Conservation (phyloP, 2,329 filamentous ascomycete species). For the Hymenotorrendiella dingleyae region DNA sequence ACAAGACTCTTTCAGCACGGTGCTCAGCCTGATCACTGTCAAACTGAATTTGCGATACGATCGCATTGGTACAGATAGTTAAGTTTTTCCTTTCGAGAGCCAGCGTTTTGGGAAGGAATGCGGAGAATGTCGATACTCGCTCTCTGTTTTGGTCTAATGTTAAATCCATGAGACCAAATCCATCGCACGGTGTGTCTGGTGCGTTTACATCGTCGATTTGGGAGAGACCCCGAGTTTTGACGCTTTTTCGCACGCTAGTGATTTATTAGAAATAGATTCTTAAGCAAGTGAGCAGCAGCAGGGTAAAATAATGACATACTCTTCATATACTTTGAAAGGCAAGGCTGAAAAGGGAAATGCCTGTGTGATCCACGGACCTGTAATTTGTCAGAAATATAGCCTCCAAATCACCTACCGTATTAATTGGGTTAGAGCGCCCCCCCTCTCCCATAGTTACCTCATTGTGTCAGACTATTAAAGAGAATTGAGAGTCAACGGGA, state of each 20-base stretch:
- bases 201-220: constrained; percentile 3
- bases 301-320: background rate
- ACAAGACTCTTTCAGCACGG: no score
- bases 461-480: no score
- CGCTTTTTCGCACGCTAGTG: background rate
- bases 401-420: no score
- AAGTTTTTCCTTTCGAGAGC: no score
- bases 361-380: constrained; percentile 2
- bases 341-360: background rate
- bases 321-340: constrained; percentile 1
- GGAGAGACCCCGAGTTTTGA: constrained; percentile 2
- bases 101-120: no score
- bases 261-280: background rate
- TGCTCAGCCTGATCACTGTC: no score
- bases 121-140: no score
- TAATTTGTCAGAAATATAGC: background rate
- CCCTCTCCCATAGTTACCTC: no score
- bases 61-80: no score
- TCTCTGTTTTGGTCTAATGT: constrained; percentile 2
- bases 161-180: constrained; percentile 4
- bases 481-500: no score
- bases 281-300: background rate
- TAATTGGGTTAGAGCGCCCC: no score
- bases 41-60: no score
- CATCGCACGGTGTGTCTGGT: constrained; percentile 5